phyloP scores from a whole-genome alignment of 768 basidiomycete species.

The Lyophyllum atratum region DNA sequence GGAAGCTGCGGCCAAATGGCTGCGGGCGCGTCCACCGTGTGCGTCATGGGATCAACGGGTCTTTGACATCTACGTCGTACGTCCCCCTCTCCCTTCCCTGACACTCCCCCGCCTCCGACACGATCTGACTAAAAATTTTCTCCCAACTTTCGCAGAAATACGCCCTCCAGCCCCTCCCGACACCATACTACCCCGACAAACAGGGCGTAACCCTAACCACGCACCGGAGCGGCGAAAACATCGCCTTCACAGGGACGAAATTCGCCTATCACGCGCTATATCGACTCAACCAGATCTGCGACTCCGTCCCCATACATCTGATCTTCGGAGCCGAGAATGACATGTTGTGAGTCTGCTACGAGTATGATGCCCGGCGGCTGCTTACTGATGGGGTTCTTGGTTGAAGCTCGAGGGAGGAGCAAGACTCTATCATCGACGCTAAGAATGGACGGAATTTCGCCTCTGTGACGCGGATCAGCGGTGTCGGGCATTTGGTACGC shows the following conservation, averaged over 20 bases:
- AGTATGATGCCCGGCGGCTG: neutral
- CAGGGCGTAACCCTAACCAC: slow-evolving; percentile 27
- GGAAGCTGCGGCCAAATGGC: slow-evolving; percentile 25
- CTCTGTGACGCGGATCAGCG: slow-evolving; percentile 26
- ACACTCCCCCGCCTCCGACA: no score
- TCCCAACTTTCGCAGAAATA: slow-evolving; percentile 20
- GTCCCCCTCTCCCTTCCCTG: no score
- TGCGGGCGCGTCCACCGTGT: slow-evolving; percentile 25
- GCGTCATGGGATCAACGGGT: slow-evolving; percentile 28
- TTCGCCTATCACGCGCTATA: slow-evolving; percentile 25
- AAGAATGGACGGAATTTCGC: slow-evolving; percentile 27
- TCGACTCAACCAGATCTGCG: slow-evolving; percentile 29
- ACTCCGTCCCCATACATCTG: slow-evolving; percentile 27
- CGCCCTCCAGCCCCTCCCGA: slow-evolving; percentile 28
- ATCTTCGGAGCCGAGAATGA: slow-evolving; percentile 31
- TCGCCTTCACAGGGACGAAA: slow-evolving; percentile 25
- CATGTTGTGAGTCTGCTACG: slow-evolving; percentile 26
- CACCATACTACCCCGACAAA: slow-evolving; percentile 15
- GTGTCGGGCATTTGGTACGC: slow-evolving; percentile 33
- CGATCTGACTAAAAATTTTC: no score
- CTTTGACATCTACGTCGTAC: slow-evolving; percentile 25
- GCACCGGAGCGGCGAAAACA: slow-evolving; percentile 25
- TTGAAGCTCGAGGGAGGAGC: slow-evolving; percentile 23
- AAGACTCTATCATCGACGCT: slow-evolving; percentile 21
- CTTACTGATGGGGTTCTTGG: neutral